These are phyloP conservation scores for Phylloporus sp. DNA, from an alignment of 768 basidiomycete genomes.

Conservation along the genomic window DNA sequence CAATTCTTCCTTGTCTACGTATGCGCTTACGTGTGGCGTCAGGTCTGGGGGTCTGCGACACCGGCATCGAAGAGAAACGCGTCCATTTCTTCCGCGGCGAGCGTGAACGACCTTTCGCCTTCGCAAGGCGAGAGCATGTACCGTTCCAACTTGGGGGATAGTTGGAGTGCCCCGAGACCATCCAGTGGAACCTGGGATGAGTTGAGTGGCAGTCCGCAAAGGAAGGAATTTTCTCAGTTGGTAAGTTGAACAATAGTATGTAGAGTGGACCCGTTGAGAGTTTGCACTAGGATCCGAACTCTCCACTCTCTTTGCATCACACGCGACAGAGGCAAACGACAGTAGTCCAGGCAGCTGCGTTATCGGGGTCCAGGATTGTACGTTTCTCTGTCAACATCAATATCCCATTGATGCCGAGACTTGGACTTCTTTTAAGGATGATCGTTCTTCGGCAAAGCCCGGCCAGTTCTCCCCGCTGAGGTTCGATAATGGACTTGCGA, in stretches of 20 bases:
- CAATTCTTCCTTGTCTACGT: constrained; percentile 5
- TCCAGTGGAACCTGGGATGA: constrained; percentile 63
- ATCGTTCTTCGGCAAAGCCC: constrained; percentile 43
- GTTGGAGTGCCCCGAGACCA: constrained; percentile 50
- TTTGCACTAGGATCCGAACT: constrained; percentile 37
- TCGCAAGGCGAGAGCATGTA: constrained; percentile 44
- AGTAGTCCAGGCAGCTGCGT: constrained; percentile 34
- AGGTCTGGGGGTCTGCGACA: constrained; percentile 59
- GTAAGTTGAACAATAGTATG: constrained; percentile 32
- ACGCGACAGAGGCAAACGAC: constrained; percentile 45
- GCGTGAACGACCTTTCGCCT: constrained; percentile 46
- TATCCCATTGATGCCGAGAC: constrained; percentile 16
- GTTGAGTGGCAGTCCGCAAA: constrained; percentile 42
- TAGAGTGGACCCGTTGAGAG: constrained; percentile 11
- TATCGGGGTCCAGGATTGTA: constrained; percentile 42
- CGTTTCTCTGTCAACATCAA: constrained; percentile 9
- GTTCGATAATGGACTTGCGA: constrained; percentile 45
- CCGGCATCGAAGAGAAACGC: constrained; percentile 54
- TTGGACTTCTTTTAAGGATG: constrained; percentile 36
- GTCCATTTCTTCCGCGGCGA: constrained; percentile 58
- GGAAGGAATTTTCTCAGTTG: constrained; percentile 47
- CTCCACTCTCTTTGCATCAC: constrained; percentile 43
- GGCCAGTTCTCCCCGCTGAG: constrained; percentile 54
- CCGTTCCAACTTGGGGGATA: constrained; percentile 45
- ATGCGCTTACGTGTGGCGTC: constrained; percentile 7